Evolutionary conservation across 768 basidiomycete genomes (phyloP).

Genomic region (Mycena crocata): DNA sequence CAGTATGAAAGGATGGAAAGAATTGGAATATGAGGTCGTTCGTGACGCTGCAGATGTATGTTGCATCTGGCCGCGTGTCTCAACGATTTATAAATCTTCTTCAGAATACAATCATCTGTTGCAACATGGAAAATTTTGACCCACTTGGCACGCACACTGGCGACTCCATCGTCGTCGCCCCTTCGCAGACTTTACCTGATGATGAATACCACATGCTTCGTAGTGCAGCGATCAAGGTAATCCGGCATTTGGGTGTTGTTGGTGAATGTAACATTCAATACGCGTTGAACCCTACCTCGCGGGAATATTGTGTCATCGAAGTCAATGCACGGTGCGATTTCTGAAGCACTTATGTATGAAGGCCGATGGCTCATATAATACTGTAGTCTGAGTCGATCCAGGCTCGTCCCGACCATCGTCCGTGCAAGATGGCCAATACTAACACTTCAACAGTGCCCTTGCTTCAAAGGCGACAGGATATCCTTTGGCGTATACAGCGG

Average conservation of each 20-base stretch:
- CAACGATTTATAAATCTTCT: slow-evolving; percentile 23
- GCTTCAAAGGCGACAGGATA: slow-evolving; percentile 99
- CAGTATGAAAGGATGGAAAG: slow-evolving; percentile 99
- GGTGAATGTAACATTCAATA: slow-evolving; percentile 99
- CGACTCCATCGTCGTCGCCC: slow-evolving; percentile 99
- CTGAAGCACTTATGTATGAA: not conserved
- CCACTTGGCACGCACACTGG: slow-evolving; percentile 99
- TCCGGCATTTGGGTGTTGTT: slow-evolving; percentile 90
- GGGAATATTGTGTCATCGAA: slow-evolving; percentile 98
- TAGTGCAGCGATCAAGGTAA: slow-evolving; percentile 95
- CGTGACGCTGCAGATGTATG: slow-evolving; percentile 96
- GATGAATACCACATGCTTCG: slow-evolving; percentile 99
- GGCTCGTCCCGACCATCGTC: slow-evolving; percentile 51
- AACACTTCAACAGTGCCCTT: slow-evolving; percentile 72
- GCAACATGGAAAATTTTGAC: slow-evolving; percentile 99
- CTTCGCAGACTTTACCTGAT: slow-evolving; percentile 96
- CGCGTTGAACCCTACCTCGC: slow-evolving; percentile 91
- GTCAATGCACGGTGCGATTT: slow-evolving; percentile 87
- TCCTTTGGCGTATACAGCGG: slow-evolving; percentile 98
- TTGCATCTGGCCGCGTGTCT: slow-evolving; percentile 36
- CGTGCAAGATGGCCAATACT: slow-evolving; percentile 17
- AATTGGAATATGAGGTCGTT: slow-evolving; percentile 99
- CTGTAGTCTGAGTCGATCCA: slow-evolving; percentile 80
- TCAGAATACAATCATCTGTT: slow-evolving; percentile 99
- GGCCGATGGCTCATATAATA: slow-evolving; percentile 12